Percentiles rank a stretch among this genome's conserved stretches.
These are phyloP conservation scores for Fusarium sp. DNA, from an alignment of 2,329 filamentous ascomycete species.

Conservation along the genomic window DNA sequence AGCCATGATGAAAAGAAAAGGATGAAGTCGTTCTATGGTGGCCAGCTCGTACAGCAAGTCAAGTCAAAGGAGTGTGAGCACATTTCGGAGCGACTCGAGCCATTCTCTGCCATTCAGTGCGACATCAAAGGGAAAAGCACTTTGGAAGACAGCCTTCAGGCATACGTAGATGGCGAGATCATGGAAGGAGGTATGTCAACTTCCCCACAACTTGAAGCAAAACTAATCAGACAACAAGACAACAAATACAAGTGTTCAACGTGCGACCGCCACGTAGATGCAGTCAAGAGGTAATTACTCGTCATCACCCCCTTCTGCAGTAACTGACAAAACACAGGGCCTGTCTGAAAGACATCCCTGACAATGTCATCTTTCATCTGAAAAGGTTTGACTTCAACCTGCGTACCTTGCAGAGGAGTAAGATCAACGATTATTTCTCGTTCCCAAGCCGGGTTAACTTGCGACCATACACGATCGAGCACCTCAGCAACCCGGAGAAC, in stretches of 20 bases:
- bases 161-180: constrained; percentile 95
- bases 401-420: constrained; percentile 79
- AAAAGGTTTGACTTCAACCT: constrained; percentile 88
- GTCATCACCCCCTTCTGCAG: neutral
- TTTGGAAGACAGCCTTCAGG: constrained; percentile 86
- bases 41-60: constrained; percentile 91
- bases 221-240: constrained; percentile 59
- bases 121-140: constrained; percentile 92
- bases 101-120: constrained; percentile 93
- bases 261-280: constrained; percentile 89
- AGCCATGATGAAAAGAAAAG: constrained; percentile 72
- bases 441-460: constrained; percentile 88
- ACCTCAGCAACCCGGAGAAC: constrained; percentile 71
- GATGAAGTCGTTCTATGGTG: constrained; percentile 88
- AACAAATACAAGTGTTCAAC: constrained; percentile 98
- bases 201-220: neutral
- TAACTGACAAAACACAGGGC: constrained; percentile 61
- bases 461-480: constrained; percentile 87
- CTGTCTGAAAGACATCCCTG: constrained; percentile 89
- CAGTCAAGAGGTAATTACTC: constrained; percentile 77
- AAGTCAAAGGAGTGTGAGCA: constrained; percentile 95
- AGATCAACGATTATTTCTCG: constrained; percentile 94
- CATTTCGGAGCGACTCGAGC: constrained; percentile 88
- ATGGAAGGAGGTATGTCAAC: constrained; percentile 80
- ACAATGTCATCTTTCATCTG: constrained; percentile 94